Evolutionary conservation across 2,329 filamentous ascomycete species (phyloP).

Genomic region (Colletotrichum musicola): DNA sequence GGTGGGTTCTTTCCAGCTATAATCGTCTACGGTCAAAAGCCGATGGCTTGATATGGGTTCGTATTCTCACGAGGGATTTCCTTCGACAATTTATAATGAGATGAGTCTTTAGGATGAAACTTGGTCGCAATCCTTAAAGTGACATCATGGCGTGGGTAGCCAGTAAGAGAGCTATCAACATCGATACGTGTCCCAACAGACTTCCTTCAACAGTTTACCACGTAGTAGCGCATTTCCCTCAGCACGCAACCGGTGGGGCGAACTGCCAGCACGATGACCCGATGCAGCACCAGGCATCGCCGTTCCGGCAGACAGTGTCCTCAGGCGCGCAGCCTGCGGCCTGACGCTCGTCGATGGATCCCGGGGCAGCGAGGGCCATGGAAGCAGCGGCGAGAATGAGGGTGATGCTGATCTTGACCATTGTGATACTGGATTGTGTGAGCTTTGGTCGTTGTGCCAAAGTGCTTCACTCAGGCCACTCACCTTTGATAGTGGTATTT

Average conservation of each 20-base stretch:
- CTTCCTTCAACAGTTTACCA: background rate
- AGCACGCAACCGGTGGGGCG: conserved; percentile 22
- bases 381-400: background rate
- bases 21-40: conserved; percentile 6
- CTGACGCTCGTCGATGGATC: conserved; percentile 2
- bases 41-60: background rate
- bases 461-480: background rate
- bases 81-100: background rate
- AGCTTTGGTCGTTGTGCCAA: background rate
- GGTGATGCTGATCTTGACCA: conserved; percentile 8
- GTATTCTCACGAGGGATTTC: background rate
- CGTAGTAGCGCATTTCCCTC: background rate
- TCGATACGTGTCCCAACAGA: too few relatives aligned
- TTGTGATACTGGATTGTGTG: background rate
- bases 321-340: conserved; percentile 22
- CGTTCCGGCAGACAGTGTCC: conserved; percentile 21
- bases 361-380: conserved; percentile 1
- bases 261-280: conserved; percentile 23
- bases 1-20: conserved; percentile 1
- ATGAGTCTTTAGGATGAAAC: too few relatives aligned
- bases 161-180: too few relatives aligned
- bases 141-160: too few relatives aligned
- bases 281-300: conserved; percentile 29
- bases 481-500: background rate
- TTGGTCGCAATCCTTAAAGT: too few relatives aligned